A percentile compares a stretch with the other conserved stretches of the same genome.
phyloP scores from a whole-genome alignment of 306 rosid genomes.

The Astragalus membranaceus region DNA sequence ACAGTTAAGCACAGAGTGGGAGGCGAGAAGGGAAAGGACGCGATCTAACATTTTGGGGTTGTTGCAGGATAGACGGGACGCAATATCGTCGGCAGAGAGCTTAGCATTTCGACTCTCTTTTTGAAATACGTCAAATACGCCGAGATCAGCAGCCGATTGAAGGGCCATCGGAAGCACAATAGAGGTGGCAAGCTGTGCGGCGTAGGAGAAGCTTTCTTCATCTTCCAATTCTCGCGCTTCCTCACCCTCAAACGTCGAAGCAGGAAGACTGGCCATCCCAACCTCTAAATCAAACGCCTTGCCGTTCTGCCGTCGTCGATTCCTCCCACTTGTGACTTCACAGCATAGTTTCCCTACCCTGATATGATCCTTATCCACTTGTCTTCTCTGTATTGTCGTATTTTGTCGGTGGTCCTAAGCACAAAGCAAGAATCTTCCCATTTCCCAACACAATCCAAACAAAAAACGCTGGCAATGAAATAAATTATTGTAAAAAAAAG shows the following conservation, averaged over 20 bases:
- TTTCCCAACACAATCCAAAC: too few relatives aligned
- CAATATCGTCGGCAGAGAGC: slow-evolving; percentile 37
- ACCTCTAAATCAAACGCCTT: neutral
- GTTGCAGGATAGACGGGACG: slow-evolving; percentile 19
- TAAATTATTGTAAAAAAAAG: too few relatives aligned
- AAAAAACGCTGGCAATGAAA: too few relatives aligned
- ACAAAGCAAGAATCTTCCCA: too few relatives aligned
- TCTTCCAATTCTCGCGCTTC: neutral
- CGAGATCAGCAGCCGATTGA: slow-evolving; percentile 34
- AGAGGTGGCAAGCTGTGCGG: slow-evolving; percentile 19
- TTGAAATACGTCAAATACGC: slow-evolving; percentile 38
- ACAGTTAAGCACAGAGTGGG: slow-evolving; percentile 33
- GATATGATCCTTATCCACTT: too few relatives aligned
- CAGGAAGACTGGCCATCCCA: neutral
- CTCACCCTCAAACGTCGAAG: neutral
- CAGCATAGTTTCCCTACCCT: too few relatives aligned
- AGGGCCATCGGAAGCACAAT: slow-evolving; percentile 28
- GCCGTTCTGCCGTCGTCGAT: too few relatives aligned
- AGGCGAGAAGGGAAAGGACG: slow-evolving; percentile 37
- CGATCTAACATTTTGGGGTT: slow-evolving; percentile 53
- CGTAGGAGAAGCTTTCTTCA: slow-evolving; percentile 34
- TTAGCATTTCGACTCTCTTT: slow-evolving; percentile 18
- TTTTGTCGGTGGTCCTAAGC: too few relatives aligned
- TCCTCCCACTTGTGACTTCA: neutral
- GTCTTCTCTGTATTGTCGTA: too few relatives aligned